Percentiles rank a stretch among this genome's conserved stretches.
Evolutionary conservation across 2,329 filamentous ascomycete genomes (phyloP).

Genomic region (Penicillium italicum): DNA sequence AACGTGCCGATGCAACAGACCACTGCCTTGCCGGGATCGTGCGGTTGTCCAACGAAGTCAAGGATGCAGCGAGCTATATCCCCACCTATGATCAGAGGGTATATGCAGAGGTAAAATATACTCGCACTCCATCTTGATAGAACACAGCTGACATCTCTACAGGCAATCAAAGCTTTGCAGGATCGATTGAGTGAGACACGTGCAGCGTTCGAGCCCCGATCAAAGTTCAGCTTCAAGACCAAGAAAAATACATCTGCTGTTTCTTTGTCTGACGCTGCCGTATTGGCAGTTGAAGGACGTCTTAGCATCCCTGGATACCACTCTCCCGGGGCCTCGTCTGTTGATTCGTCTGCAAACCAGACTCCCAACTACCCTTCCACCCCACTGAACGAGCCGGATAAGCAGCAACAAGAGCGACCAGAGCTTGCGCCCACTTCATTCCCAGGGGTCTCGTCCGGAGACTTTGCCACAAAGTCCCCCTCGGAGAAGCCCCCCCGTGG

Average conservation of each 20-base stretch:
- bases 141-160: slow-evolving; percentile 20
- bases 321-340: slow-evolving; percentile 42
- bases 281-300: slow-evolving; percentile 50
- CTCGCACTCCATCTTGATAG: neutral
- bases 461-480: slow-evolving; percentile 22
- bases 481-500: slow-evolving; percentile 38
- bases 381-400: slow-evolving; percentile 36
- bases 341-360: slow-evolving; percentile 36
- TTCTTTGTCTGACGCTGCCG: slow-evolving; percentile 55
- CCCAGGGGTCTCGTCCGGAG: slow-evolving; percentile 23
- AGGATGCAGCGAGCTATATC: slow-evolving; percentile 75
- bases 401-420: slow-evolving; percentile 33
- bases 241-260: slow-evolving; percentile 54
- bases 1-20: slow-evolving; percentile 77
- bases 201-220: slow-evolving; percentile 65
- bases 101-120: slow-evolving; percentile 65
- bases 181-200: slow-evolving; percentile 72
- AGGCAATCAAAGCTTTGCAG: slow-evolving; percentile 76
- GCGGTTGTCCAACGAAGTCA: slow-evolving; percentile 75
- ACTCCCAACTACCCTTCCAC: slow-evolving; percentile 39
- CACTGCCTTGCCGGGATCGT: slow-evolving; percentile 76
- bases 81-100: slow-evolving; percentile 86
- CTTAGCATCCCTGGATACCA: slow-evolving; percentile 43
- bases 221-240: slow-evolving; percentile 79
- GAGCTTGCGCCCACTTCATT: slow-evolving; percentile 37